Conservation (phyloP, 2,329 filamentous ascomycete genomes). For the Aspergillus alliaceus region DNA sequence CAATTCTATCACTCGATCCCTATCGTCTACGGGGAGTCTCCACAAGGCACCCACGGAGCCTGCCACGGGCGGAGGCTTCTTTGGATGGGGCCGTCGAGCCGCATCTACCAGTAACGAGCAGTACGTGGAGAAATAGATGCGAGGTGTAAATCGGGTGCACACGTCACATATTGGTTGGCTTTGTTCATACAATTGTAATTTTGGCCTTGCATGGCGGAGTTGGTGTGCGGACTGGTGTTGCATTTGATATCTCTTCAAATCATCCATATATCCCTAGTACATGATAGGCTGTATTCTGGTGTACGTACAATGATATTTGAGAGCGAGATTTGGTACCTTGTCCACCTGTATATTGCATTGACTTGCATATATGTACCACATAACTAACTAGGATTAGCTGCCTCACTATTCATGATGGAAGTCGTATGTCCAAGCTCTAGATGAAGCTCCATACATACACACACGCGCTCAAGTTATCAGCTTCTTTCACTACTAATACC, state of each 20-base stretch:
- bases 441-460: too few relatives aligned
- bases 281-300: background rate
- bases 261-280: background rate
- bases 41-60: slow-evolving; percentile 27
- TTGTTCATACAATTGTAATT: background rate
- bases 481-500: too few relatives aligned
- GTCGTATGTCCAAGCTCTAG: too few relatives aligned
- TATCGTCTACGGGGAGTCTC: slow-evolving; percentile 18
- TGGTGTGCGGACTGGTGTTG: background rate
- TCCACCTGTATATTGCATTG: background rate
- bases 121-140: background rate
- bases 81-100: slow-evolving; percentile 37
- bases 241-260: background rate
- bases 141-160: background rate
- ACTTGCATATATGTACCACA: background rate
- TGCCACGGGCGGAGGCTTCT: slow-evolving; percentile 31
- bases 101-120: slow-evolving; percentile 7
- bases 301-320: background rate
- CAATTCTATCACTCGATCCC: slow-evolving; percentile 23
- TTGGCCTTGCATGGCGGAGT: slow-evolving; percentile 1
- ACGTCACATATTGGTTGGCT: background rate
- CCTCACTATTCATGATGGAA: background rate
- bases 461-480: too few relatives aligned
- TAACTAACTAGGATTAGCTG: background rate
- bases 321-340: background rate